Evolutionary conservation across 805 yeast genomes (phyloP), one percentile per base, ranked within the genome.

Genomic region (Saccharomycopsis sp.): DNA sequence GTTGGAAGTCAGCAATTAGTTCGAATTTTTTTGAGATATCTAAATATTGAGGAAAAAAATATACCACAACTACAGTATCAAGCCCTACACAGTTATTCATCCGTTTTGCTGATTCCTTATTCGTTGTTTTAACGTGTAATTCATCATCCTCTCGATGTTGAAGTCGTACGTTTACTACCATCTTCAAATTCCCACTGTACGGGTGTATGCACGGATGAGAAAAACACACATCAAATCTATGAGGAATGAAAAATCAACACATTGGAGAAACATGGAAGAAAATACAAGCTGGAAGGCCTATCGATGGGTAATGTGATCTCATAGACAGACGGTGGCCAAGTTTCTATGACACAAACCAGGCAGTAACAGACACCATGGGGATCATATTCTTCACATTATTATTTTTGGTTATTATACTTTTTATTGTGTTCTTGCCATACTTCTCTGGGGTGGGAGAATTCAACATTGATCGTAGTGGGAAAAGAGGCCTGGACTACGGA

Each of bases 381-480:
- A 44, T 53, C n/a, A 51, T 59, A 24, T 24, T 56, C 20, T 56
- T 59, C 37, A 21, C 56, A 15, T 48, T 59, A 16, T 20, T 56
- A 2, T 47, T 56, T 18, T 23, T 59, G 5, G 44, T 53, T 2
- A 48, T 60, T 5, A 46, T 60, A 40, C 50, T 60, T 1, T 57
- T 57, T 24, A 48, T 54, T 7, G 57, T 60, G 16, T 40, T 51
- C 9, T 53, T 60, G n/a, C 63, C 63, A 12, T 18, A 56, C 2
- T 24, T 60, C 29, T 57, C 61, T 3, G 63, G 63, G 8, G 48
- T 60, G 16, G 63, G 63, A 5, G 51, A 44, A 7, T 60, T 60
- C 48, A 51, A 57, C 44, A 55, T 60, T 24, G 63, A 60, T 48
- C 52, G 52, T 8, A 48, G 40, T 16, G 34, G 51, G 21, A 50